Evolutionary conservation across 495 filamentous ascomycete species (phyloP).

Genomic region (Penicillium bovifimosum): DNA sequence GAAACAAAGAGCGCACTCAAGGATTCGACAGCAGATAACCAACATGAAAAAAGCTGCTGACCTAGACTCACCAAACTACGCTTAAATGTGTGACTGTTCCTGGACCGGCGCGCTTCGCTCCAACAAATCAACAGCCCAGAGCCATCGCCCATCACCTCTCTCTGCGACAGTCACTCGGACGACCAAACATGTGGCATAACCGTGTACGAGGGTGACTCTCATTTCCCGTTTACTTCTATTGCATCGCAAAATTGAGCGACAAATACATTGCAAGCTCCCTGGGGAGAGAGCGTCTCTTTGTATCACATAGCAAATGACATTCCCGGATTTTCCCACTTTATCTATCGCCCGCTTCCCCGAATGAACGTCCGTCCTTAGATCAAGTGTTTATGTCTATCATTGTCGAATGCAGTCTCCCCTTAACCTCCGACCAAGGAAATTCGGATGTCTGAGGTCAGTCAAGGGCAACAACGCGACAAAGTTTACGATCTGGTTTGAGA

Average conservation of each 20-base stretch:
- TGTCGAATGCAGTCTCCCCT: background rate
- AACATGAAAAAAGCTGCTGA: background rate
- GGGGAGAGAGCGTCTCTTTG: slow-evolving; percentile 7
- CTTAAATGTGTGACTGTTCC: slow-evolving; percentile 4
- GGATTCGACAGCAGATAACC: background rate
- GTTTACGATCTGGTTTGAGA: background rate
- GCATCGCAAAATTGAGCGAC: slow-evolving; percentile 1
- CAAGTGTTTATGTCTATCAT: slow-evolving; percentile 5
- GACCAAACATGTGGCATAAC: slow-evolving; percentile 1
- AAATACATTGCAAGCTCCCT: background rate
- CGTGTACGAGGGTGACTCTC: background rate
- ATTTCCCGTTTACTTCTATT: background rate
- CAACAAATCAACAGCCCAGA: slow-evolving; percentile 2
- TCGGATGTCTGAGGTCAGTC: background rate
- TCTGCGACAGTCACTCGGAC: background rate
- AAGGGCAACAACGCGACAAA: background rate
- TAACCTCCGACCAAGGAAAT: background rate
- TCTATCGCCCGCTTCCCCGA: slow-evolving; percentile 15
- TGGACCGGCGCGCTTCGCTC: background rate
- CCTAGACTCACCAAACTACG: background rate
- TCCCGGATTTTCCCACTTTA: slow-evolving; percentile 12
- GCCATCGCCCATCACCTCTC: background rate
- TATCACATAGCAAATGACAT: slow-evolving; percentile 21
- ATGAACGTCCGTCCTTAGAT: slow-evolving; percentile 1
- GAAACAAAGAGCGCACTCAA: background rate